These are phyloP conservation scores for Nepenthes alata DNA, from an alignment of 179 eudicot genomes.

Conservation along the genomic window DNA sequence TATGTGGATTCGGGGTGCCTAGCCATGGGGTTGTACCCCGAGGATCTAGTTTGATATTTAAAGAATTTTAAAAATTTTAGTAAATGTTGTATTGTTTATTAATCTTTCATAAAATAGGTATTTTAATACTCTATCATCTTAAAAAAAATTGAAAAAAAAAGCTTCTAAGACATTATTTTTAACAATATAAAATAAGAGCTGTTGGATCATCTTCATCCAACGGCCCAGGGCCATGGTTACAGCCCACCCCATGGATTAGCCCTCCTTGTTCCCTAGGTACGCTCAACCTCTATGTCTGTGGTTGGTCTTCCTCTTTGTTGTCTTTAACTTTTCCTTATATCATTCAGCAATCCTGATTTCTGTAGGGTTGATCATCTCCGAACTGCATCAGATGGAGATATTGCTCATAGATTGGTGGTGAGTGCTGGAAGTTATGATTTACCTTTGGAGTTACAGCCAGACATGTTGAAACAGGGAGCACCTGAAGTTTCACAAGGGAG, in stretches of 20 bases:
- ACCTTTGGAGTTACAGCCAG: slow-evolving; percentile 55
- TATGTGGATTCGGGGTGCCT: slow-evolving; percentile 8
- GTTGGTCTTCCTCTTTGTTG: not conserved
- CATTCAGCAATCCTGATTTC: slow-evolving; percentile 58
- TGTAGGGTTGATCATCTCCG: slow-evolving; percentile 58
- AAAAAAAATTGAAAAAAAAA: no score
- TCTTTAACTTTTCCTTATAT: not conserved
- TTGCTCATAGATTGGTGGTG: slow-evolving; percentile 43
- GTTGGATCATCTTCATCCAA: no score
- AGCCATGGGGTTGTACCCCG: not conserved
- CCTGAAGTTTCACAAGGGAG: slow-evolving; percentile 43
- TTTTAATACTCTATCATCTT: no score
- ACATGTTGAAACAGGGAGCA: slow-evolving; percentile 49
- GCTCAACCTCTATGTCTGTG: not conserved
- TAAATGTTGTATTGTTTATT: no score
- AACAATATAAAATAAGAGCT: no score
- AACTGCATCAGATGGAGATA: slow-evolving; percentile 42
- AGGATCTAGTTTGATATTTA: no score
- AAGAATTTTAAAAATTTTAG: no score
- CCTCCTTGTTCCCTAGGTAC: slow-evolving; percentile 33
- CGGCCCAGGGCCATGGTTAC: no score
- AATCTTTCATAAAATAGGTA: no score
- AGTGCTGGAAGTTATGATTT: slow-evolving; percentile 42
- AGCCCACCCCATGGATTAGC: no score
- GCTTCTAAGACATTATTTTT: no score